Base-by-base conservation (phyloP, 768 basidiomycete species). In the Paxillus ammoniavirescens region DNA sequence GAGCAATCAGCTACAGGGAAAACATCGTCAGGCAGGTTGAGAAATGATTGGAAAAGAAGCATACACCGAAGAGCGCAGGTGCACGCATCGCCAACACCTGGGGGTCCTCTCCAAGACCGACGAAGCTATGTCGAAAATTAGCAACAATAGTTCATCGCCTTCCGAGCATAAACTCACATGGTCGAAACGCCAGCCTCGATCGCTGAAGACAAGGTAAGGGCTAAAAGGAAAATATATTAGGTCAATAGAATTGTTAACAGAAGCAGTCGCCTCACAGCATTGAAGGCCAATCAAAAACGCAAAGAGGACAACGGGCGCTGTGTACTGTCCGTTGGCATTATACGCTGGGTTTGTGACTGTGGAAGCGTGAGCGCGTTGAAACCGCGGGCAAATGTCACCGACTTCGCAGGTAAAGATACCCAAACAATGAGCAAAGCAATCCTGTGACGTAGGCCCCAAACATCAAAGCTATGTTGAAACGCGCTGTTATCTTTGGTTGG, bases 131-230 rank as follows among this genome's bases (percentile, higher is more conserved):
- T 26, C 23, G 28, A 21, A 40, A 38, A 49, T 44, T 26, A 40
- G 8, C 49, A 21, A 35, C 43, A 31, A 40, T 5, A 45, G 13
- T 47, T 7, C 4, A 26, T 23, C 8, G 14, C 17, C 31, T 35
- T 6, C 35, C 40, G 17, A 40, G 14, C 28, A 35, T 26, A 10
- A 33, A 64, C 80, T 57, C 67, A 90, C 83, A 93, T 91, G 2
- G 91, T 93, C 2, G 90, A 92, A 1, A 93, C 91, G 47, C 91
- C 92, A 13, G 89, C 90, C 64, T 93, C 90, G 59, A 91, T 83
- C 4, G 87, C 83, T 12, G 86, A 84, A 2, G 82, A 81, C 55
- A 89, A 72, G 6, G 87, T 89, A 55, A 87, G 68, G 14, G 82
- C 87, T 89, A 56, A 33, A 18, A 18, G 55, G 47, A 10, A 41